Base-by-base conservation (phyloP, 1,284 basidiomycete species). In the Tylopilus sp. region DNA sequence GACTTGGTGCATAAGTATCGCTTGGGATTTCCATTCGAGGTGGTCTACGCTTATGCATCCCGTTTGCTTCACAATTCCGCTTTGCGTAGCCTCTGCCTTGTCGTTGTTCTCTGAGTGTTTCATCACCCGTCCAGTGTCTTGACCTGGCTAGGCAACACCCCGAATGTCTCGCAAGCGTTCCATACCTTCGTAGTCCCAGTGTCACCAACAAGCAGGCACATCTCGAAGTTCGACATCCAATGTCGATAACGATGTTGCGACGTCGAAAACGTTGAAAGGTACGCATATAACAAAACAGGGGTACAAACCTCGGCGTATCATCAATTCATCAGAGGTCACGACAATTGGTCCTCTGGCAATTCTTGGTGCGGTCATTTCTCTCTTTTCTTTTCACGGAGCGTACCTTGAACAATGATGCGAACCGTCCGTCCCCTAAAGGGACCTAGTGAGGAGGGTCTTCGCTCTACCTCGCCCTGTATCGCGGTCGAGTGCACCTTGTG, bases 221-320 rank as follows among this genome's bases (percentile, higher is more conserved):
- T 46, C 16, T 23, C 21, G 51, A 23, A 37, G 16, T 34, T 34
- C 11, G 28, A 26, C 26, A 8, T 29, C 16, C 13, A 16, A 40
- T 38, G 3, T 31, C 16, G 53, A 88, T 83, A 64, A 79, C 79
- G 15, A 86, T 87, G 82, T 81, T 85, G 64, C 68, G 84, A 64
- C 76, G 88, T 48, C 82, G 88, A 55, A 81, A 74, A 56, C 71
- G 84, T 42, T 88, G 92, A 72, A 84, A 86, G 61, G 73, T 78
- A 86, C 67, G 63, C 68, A 21, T 81, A 84, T 63, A 80, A 77
- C 58, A 82, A 84, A 41, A 63, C 76, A 16, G 77, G 73, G 36
- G 88, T 89, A 64, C 40, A 45, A 38, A 21, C 18, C 36, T 36
- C 54, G 13, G 12, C 6, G 2, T 38, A n/a, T n/a, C n/a, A n/a